Percentiles rank a stretch among this genome's conserved stretches.
These are phyloP conservation scores for Melaleuca quinquenervia DNA, from an alignment of 345 rosid species.

Conservation along the genomic window DNA sequence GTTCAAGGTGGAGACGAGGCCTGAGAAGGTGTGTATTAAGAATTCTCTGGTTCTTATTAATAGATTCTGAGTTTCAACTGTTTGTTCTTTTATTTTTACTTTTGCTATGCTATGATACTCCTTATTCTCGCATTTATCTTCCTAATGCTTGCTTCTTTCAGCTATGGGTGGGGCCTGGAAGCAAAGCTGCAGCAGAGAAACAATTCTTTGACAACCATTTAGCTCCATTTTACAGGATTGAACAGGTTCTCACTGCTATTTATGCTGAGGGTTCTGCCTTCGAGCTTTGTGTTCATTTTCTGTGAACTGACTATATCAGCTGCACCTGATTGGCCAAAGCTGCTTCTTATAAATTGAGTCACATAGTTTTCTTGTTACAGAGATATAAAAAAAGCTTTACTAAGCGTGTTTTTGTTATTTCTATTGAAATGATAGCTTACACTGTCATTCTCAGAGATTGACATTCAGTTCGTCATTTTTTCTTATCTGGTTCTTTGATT, in stretches of 20 bases:
- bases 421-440: not conserved
- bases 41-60: not conserved
- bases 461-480: not conserved
- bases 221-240: slow-evolving; percentile 94
- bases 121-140: not conserved
- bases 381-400: not conserved
- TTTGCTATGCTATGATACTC: not conserved
- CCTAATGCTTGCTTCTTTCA: slow-evolving; percentile 23
- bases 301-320: not conserved
- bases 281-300: not conserved
- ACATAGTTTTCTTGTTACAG: not conserved
- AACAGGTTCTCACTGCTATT: slow-evolving; percentile 44
- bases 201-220: slow-evolving; percentile 78
- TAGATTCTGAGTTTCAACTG: not conserved
- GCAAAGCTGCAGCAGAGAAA: slow-evolving; percentile 90
- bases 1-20: slow-evolving; percentile 94
- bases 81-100: not conserved
- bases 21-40: slow-evolving; percentile 61
- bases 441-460: not conserved
- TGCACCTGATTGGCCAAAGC: not conserved
- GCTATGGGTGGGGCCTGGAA: slow-evolving; percentile 98
- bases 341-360: not conserved
- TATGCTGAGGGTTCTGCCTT: not conserved
- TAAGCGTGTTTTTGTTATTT: not conserved
- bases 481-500: not conserved